Percentiles rank a stretch among this genome's conserved stretches.
Evolutionary conservation across 495 filamentous ascomycete genomes (phyloP).

Genomic region (Penicillium angulare): DNA sequence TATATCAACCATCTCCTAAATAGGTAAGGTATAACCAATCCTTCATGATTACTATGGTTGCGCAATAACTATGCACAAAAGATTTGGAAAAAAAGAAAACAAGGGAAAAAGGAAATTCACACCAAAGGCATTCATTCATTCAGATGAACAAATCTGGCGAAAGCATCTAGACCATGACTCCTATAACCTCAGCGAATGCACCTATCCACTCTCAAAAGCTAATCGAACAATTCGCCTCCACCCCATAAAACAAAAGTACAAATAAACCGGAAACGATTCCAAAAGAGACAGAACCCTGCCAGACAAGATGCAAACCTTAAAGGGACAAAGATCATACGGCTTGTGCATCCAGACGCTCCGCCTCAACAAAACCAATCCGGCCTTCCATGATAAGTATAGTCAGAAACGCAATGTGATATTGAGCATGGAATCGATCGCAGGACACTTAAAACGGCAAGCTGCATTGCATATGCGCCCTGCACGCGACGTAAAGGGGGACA

Average conservation of each 20-base stretch:
- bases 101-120: background rate
- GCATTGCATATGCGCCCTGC: slow-evolving; percentile 29
- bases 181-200: background rate
- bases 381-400: slow-evolving; percentile 4
- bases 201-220: background rate
- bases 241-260: background rate
- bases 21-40: background rate
- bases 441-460: slow-evolving; percentile 22
- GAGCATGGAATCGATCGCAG: slow-evolving; percentile 17
- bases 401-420: slow-evolving; percentile 16
- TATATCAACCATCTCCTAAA: background rate
- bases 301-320: background rate
- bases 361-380: background rate
- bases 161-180: slow-evolving; percentile 1
- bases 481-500: slow-evolving; percentile 18
- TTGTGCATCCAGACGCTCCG: slow-evolving; percentile 3
- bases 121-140: too few relatives aligned
- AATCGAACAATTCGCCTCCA: background rate
- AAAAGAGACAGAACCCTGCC: background rate
- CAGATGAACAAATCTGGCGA: too few relatives aligned
- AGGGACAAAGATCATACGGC: slow-evolving; percentile 1
- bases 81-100: background rate
- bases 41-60: background rate
- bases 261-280: background rate
- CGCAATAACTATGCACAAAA: background rate